Percentiles rank a stretch among this genome's conserved stretches.
Evolutionary conservation across 2,329 filamentous ascomycete genomes (phyloP).

Genomic region (Phialophora macrospora): DNA sequence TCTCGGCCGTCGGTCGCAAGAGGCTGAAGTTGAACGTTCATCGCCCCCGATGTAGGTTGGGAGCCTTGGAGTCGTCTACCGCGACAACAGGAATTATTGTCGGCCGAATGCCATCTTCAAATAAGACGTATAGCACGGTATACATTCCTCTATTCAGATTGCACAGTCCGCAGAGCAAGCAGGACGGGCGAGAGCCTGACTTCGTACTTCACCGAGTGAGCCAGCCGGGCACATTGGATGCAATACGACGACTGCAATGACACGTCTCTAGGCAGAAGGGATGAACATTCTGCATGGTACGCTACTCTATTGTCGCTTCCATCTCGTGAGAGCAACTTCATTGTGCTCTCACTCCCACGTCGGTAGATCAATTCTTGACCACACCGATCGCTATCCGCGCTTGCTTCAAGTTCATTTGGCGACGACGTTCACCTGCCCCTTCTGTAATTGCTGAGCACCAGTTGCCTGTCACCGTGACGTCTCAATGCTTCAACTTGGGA

Average conservation of each 20-base stretch:
- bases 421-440: background rate
- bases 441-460: background rate
- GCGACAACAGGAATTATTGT: background rate
- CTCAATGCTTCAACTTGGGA: conserved; percentile 5
- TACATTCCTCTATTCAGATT: background rate
- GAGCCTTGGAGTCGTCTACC: background rate
- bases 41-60: background rate
- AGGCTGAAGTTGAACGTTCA: background rate
- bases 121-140: background rate
- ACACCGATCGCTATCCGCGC: background rate
- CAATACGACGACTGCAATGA: background rate
- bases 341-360: background rate
- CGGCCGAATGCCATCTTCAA: background rate
- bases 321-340: background rate
- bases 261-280: background rate
- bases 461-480: background rate
- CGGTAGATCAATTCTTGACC: background rate
- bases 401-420: background rate
- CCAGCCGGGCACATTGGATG: background rate
- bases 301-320: background rate
- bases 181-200: background rate
- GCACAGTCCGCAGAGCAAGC: background rate
- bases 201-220: background rate
- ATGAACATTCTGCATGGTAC: background rate
- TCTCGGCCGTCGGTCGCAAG: conserved; percentile 1